A percentile compares a stretch with the other conserved stretches of the same genome.
phyloP scores from a whole-genome alignment of 2,329 filamentous ascomycete genomes.

The Cordyceps javanica region DNA sequence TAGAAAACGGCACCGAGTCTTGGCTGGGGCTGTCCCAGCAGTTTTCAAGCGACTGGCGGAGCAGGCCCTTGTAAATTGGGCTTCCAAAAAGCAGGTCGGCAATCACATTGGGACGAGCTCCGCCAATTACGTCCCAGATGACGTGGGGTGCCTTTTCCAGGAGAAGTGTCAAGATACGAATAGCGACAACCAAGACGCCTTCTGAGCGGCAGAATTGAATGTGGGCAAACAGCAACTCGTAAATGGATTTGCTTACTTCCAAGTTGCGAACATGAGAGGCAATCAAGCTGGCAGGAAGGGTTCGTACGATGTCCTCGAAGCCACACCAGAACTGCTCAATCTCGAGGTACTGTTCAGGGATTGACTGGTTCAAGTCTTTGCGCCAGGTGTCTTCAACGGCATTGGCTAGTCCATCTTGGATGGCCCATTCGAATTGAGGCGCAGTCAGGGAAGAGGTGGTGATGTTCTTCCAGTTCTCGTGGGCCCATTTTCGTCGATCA shows the following conservation, averaged over 20 bases:
- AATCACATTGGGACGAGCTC: conserved; percentile 72
- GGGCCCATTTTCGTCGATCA: conserved; percentile 41
- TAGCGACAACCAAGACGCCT: conserved; percentile 58
- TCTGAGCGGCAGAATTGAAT: conserved; percentile 44
- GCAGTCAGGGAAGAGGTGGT: conserved; percentile 55
- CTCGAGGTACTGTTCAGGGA: conserved; percentile 31
- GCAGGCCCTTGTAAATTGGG: conserved; percentile 55
- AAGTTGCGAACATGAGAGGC: conserved; percentile 72
- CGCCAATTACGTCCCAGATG: conserved; percentile 84
- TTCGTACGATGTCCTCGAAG: conserved; percentile 65
- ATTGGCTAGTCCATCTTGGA: conserved; percentile 64
- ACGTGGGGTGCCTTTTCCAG: conserved; percentile 69
- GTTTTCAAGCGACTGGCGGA: conserved; percentile 52
- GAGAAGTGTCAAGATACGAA: conserved; percentile 64
- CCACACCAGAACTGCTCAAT: conserved; percentile 77
- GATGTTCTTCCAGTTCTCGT: conserved; percentile 40
- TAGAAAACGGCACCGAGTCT: conserved; percentile 54
- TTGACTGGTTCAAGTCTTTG: conserved; percentile 33
- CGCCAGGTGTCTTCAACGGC: conserved; percentile 57
- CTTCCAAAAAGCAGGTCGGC: conserved; percentile 80
- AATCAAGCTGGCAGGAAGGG: conserved; percentile 67
- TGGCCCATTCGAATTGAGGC: conserved; percentile 80
- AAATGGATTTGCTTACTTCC: conserved; percentile 61
- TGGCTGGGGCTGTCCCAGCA: conserved; percentile 36
- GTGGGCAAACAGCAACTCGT: conserved; percentile 52